Base-by-base conservation (phyloP, 768 basidiomycete species). In the Boletus tomentosulus region DNA sequence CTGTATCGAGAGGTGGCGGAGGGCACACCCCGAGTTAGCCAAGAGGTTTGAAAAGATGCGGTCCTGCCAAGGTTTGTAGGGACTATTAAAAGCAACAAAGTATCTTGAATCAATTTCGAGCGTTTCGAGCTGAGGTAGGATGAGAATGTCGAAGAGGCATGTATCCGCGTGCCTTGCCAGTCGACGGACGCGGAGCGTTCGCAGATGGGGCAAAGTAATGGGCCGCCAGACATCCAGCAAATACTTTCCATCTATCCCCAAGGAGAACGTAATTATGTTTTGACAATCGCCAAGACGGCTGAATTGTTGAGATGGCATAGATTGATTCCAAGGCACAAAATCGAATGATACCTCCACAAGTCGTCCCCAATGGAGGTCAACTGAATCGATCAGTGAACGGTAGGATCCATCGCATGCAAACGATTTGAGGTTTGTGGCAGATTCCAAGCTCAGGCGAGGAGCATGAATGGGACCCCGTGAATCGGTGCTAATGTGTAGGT, bases 131-230 rank as follows among this genome's bases (percentile, higher is more conserved):
- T 46, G 54, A 3, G 65, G 65, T 5, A 60, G 48, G 33, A 55
- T 19, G 7, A 66, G 54, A 22, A 7, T 27, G 11, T 60, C 46
- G 25, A 64, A 49, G 0, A 25, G 11, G 11, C 30, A 8, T 31
- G 50, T 57, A 12, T 53, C 27, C 30, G 48, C 31, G 6, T 16
- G 1, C 0, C 24, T 0, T 1, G 41, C 39, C 35, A 58, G 56
- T 42, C 55, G 51, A 50, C 65, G 56, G 38, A 62, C 22, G 13
- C 62, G 54, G 16, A 66, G 57, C 1, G 55, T 62, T 5, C 30
- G 53, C n/a, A 66, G 55, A 22, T 19, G 25, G 2, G 48, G 52
- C 1, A 65, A 24, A 9, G 48, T 58, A 35, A 60, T 37, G 2
- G 15, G 12, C 24, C 19, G 16, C 2, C 13, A 2, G 13, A 37